Conservation (phyloP, 2,329 filamentous ascomycete species). For the Trichoderma endophyticum region DNA sequence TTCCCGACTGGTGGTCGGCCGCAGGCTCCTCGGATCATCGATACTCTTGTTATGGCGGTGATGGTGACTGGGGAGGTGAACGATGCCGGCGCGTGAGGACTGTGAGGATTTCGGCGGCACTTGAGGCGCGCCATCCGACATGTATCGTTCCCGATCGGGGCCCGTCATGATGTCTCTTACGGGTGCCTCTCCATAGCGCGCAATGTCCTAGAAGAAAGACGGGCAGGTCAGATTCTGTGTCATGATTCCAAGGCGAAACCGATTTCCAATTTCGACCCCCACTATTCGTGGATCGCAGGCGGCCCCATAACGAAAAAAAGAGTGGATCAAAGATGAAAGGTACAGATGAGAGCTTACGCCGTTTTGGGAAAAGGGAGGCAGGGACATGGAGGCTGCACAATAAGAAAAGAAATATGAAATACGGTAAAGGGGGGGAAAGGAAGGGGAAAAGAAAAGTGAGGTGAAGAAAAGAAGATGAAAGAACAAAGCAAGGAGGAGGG, state of each 20-base stretch:
- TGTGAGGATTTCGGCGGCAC: slow-evolving; percentile 60
- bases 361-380: slow-evolving; percentile 12
- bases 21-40: slow-evolving; percentile 62
- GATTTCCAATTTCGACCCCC: slow-evolving; percentile 3
- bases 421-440: not conserved
- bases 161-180: slow-evolving; percentile 67
- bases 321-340: slow-evolving; percentile 2
- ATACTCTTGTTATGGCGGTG: slow-evolving; percentile 68
- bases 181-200: slow-evolving; percentile 72
- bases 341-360: slow-evolving; percentile 14
- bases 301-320: slow-evolving; percentile 15
- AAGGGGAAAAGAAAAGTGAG: slow-evolving; percentile 18
- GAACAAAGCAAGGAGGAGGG: slow-evolving; percentile 3
- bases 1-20: slow-evolving; percentile 73
- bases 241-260: slow-evolving; percentile 10
- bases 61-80: slow-evolving; percentile 63
- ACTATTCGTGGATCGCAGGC: slow-evolving; percentile 15
- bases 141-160: slow-evolving; percentile 66
- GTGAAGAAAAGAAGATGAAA: not conserved
- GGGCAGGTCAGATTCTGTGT: slow-evolving; percentile 26
- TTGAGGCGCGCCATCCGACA: slow-evolving; percentile 43
- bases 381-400: slow-evolving; percentile 2
- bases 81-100: slow-evolving; percentile 57
- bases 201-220: slow-evolving; percentile 58
- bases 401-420: slow-evolving; percentile 8